A percentile compares a stretch with the other conserved stretches of the same genome.
phyloP scores from a whole-genome alignment of 345 rosid genomes.

The Linum usitatissimum region DNA sequence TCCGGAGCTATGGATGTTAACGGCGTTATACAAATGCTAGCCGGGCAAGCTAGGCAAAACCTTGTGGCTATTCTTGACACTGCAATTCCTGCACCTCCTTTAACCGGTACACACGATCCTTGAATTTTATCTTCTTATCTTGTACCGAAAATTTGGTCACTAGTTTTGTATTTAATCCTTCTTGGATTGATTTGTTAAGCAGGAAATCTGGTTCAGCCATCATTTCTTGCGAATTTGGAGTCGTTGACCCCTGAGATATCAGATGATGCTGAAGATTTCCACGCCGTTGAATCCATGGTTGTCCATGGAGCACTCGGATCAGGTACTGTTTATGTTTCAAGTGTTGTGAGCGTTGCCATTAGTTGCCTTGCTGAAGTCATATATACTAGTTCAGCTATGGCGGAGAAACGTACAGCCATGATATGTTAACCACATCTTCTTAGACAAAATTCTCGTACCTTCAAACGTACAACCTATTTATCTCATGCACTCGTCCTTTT shows the following conservation, averaged over 20 bases:
- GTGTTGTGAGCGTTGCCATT: neutral
- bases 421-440: no score
- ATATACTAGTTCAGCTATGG: neutral
- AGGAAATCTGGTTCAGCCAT: conserved; percentile 36
- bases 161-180: conserved; percentile 9
- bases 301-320: conserved; percentile 60
- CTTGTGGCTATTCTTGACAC: conserved; percentile 51
- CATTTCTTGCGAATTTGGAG: conserved; percentile 37
- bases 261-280: conserved; percentile 52
- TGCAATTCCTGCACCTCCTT: conserved; percentile 69
- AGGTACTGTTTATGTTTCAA: conserved; percentile 26
- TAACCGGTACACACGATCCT: conserved; percentile 31
- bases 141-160: neutral
- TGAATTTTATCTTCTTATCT: neutral
- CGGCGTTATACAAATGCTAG: conserved; percentile 43
- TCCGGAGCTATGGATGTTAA: conserved; percentile 52
- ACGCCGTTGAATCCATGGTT: conserved; percentile 51
- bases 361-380: neutral
- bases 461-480: neutral
- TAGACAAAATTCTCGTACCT: neutral
- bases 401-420: neutral
- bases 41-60: conserved; percentile 63
- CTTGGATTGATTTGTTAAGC: conserved; percentile 11
- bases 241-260: conserved; percentile 61
- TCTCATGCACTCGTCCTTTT: neutral